Base-by-base conservation (phyloP, 1,284 basidiomycete genomes). In the Mixia osmundae region DNA sequence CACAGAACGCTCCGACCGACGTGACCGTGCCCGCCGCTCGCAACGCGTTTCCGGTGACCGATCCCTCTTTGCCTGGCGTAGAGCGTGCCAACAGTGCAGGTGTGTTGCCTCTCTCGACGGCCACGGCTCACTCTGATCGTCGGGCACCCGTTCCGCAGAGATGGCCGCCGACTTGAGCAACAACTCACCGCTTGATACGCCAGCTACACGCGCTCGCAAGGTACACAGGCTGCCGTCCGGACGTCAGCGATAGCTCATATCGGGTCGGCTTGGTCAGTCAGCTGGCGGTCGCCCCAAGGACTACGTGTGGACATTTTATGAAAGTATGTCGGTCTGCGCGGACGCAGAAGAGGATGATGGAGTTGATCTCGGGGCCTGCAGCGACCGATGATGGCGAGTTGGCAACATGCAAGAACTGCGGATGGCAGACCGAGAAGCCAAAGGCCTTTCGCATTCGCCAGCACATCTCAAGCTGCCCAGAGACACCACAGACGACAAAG, bases 361-460 rank as follows among this genome's bases (percentile, higher is more conserved):
- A 19, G 14, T 14, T 15, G 28, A 8, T 19, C 14, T 7, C 20
- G 28, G 20, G 14, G 5, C 15, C n/a, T 14, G 20, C 7, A 15
- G 15, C n/a, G 28, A 15, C 15, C 24, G 33, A 24, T 16, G 33
- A 34, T 24, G 8, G 4, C 4, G 9, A 25, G 22, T 9, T 9
- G 12, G 33, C 23, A 5, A 10, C 24, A 7, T 34, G 33, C 22
- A 30, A 10, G 11, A 12, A 19, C 27, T 54, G 52, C 38, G 37
- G 38, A 5, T 54, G 52, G 52, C 42, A 39, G 30, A 43, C 45
- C 8, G 51, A 54, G 19, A 43, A 49, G 24, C 50, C 52, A 1
- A 54, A 54, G 41, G 50, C 52, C 9, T 51, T 52, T 33, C 42
- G 50, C 3, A 50, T 52, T 49, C 40, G 50, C 25, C 33, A 42